A percentile compares a stretch with the other conserved stretches of the same genome.
Conservation (phyloP, 192 early-diverging fungal species). For the Allomyces macrogynus region DNA sequence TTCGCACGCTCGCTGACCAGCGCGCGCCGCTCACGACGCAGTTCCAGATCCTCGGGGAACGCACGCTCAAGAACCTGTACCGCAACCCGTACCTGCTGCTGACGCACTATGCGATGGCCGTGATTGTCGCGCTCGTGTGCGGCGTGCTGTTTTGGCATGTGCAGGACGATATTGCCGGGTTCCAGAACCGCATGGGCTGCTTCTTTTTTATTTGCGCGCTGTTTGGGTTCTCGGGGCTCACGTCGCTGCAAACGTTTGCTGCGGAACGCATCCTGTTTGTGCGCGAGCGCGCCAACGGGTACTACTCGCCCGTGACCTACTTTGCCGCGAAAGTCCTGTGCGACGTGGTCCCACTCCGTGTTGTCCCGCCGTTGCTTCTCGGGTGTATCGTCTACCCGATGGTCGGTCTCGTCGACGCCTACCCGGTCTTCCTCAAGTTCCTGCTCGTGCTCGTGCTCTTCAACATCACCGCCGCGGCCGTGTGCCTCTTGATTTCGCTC, state of each 20-base stretch:
- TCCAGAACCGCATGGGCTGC: conserved; percentile 52
- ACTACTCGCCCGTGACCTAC: conserved; percentile 46
- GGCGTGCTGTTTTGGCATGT: conserved; percentile 41
- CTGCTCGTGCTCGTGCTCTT: conserved; percentile 60
- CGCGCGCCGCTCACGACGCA: conserved; percentile 41
- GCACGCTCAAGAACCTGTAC: conserved; percentile 64
- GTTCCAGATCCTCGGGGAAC: conserved; percentile 46
- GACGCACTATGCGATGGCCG: conserved; percentile 46
- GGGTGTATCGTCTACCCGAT: conserved; percentile 68
- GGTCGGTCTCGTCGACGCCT: conserved; percentile 49
- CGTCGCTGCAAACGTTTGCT: conserved; percentile 41
- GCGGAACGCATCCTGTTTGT: conserved; percentile 46
- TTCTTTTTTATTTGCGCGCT: conserved; percentile 52
- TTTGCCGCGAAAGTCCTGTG: conserved; percentile 49
- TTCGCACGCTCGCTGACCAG: not conserved
- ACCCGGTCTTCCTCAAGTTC: conserved; percentile 43
- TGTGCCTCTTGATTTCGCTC: conserved; percentile 57
- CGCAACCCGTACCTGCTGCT: conserved; percentile 57
- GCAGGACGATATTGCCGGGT: conserved; percentile 40
- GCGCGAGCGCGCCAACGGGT: conserved; percentile 50
- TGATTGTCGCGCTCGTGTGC: conserved; percentile 43
- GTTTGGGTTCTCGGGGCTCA: conserved; percentile 47
- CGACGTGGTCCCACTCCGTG: conserved; percentile 54
- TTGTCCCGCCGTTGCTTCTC: conserved; percentile 59
- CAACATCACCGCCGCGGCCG: conserved; percentile 51